These are phyloP conservation scores for Plasmodium falciparum DNA, from an alignment of 169 alveolate species.

Conservation along the genomic window DNA sequence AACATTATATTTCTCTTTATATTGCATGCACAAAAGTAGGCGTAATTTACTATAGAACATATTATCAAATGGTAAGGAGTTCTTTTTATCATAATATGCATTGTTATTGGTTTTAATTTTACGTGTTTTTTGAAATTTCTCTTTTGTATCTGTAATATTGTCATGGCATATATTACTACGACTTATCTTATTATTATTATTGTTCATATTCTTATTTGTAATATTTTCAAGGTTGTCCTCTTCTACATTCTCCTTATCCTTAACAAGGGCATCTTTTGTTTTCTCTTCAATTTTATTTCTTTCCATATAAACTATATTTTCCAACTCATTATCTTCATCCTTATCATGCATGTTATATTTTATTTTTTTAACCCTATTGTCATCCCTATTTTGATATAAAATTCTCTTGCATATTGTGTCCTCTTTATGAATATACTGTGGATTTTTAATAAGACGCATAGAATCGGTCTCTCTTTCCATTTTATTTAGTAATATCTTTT, in stretches of 20 bases:
- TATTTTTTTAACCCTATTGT: constrained; percentile 9
- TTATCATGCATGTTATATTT: background rate
- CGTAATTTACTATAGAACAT: constrained; percentile 60
- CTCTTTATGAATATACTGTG: constrained; percentile 3
- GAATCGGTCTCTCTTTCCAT: background rate
- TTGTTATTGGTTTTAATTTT: constrained; percentile 5
- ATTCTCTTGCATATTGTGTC: constrained; percentile 13
- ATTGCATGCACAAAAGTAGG: constrained; percentile 40
- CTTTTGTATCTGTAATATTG: background rate
- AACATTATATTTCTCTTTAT: constrained; percentile 54
- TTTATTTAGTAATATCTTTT: background rate
- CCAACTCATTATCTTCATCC: background rate
- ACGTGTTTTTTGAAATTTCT: background rate
- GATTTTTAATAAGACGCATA: background rate
- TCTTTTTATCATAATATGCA: background rate
- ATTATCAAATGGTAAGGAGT: constrained; percentile 43
- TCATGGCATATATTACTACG: background rate
- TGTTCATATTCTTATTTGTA: background rate
- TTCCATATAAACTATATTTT: background rate
- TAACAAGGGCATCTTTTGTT: background rate
- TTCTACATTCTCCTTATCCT: background rate
- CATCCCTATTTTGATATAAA: constrained; percentile 2
- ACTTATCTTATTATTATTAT: background rate
- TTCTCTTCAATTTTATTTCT: background rate
- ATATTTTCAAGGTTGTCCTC: background rate